phyloP scores from a whole-genome alignment of 495 filamentous ascomycete genomes.

The Penicillium alfredii region DNA sequence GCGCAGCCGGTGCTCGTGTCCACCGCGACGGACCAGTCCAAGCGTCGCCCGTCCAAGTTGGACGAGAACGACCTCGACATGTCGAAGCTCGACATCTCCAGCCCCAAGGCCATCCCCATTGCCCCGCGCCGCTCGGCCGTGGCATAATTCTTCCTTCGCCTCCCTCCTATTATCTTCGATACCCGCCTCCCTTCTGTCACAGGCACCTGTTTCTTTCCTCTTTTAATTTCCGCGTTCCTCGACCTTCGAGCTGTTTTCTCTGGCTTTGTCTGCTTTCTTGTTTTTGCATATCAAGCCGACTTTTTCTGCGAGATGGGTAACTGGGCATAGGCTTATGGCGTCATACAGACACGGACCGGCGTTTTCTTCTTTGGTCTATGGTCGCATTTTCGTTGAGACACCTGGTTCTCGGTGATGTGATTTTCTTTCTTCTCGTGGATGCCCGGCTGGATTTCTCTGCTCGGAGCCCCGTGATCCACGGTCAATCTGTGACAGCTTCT shows the following conservation, averaged over 20 bases:
- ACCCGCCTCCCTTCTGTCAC: conserved; percentile 14
- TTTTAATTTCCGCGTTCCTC: too few relatives aligned
- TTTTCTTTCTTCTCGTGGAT: conserved; percentile 19
- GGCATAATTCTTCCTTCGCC: conserved; percentile 21
- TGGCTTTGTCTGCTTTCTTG: conserved; percentile 6
- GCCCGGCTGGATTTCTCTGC: too few relatives aligned
- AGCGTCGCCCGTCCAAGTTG: conserved; percentile 19
- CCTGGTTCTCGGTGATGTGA: conserved; percentile 4
- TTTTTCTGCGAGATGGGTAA: conserved; percentile 16
- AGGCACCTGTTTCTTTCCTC: conserved; percentile 9
- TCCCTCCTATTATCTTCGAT: conserved; percentile 7
- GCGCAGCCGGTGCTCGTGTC: conserved; percentile 23
- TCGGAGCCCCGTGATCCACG: too few relatives aligned
- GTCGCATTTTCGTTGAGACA: conserved; percentile 6
- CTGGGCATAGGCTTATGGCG: conserved; percentile 41
- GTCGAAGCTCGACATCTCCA: conserved; percentile 33
- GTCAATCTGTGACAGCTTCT: too few relatives aligned
- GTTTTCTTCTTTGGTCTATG: conserved; percentile 20
- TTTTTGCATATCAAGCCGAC: conserved; percentile 5
- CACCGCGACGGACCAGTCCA: conserved; percentile 11
- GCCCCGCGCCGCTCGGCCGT: conserved; percentile 35
- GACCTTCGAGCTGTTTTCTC: conserved; percentile 1
- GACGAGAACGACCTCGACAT: conserved; percentile 33
- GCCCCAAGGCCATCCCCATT: conserved; percentile 42
- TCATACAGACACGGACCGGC: conserved; percentile 29